Base-by-base conservation (phyloP, 768 basidiomycete species). In the Calocybe cyanea region DNA sequence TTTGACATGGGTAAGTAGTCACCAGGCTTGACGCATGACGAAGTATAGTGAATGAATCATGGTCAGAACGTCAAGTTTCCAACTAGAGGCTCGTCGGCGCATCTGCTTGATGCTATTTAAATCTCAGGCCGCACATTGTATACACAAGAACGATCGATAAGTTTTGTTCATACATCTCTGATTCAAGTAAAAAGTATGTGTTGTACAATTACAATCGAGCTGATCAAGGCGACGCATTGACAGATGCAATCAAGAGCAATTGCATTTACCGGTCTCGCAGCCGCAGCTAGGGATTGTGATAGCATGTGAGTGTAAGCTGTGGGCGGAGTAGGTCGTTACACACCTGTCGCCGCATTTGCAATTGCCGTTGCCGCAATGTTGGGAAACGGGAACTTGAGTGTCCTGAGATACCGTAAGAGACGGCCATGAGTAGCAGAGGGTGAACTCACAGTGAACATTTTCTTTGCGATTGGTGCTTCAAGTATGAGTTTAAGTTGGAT, bases 181-280 rank as follows among this genome's bases (percentile, higher is more conserved):
- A n/a, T n/a, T n/a, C n/a, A n/a, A n/a, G n/a, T n/a, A n/a, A n/a
- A n/a, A n/a, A n/a, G n/a, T 28, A 28, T 28, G 25, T 28, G 11
- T 28, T 5, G 11, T 28, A 28, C 25, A 28, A 28, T 11, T 28
- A n/a, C n/a, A n/a, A n/a, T 28, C 6, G 25, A 6, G 25, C 25
- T 5, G 25, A 5, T 5, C 5, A 28, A 6, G 11, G 11, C 25
- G 25, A 28, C 11, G 25, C 5, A 28, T 28, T 6, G 6, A 28
- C 11, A 11, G 5, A 11, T 28, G 39, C 20, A 19, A 41, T 32
- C 30, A 51, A 75, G 63, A 80, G 71, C 80, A 85, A 65, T 82
- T 83, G 81, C 81, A 83, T 50, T 76, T 73, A 43, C 73, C 77
- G 41, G 78, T 58, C 65, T 76, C 73, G 75, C 83, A 84, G 20